Evolutionary conservation across 2,329 filamentous ascomycete species (phyloP).

Genomic region (Phialophora expanda): DNA sequence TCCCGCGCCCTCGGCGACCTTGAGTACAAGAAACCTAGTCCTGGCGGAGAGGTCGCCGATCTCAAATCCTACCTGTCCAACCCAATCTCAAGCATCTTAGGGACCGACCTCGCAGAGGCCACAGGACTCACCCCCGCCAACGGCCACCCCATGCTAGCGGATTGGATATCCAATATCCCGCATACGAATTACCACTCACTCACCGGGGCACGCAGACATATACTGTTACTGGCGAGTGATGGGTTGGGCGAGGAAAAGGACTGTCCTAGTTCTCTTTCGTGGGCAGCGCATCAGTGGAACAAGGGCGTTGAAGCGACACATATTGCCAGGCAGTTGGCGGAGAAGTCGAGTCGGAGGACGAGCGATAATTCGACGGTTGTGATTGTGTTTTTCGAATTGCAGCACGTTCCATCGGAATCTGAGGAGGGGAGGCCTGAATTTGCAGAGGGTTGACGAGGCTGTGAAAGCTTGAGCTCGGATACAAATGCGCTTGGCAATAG

Average conservation of each 20-base stretch:
- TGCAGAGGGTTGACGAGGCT: background rate
- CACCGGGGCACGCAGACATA: background rate
- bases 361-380: background rate
- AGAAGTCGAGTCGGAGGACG: slow-evolving; percentile 4
- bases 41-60: background rate
- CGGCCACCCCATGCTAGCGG: background rate
- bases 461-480: background rate
- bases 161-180: slow-evolving; percentile 2
- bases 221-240: slow-evolving; percentile 4
- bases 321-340: background rate
- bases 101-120: background rate
- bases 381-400: background rate
- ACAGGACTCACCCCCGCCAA: background rate
- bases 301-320: background rate
- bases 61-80: background rate
- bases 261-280: background rate
- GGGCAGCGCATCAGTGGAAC: background rate
- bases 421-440: background rate
- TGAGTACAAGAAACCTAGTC: background rate
- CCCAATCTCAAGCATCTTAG: background rate
- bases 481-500: no score
- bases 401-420: background rate
- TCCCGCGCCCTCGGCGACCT: slow-evolving; percentile 2
- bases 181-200: slow-evolving; percentile 1
- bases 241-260: slow-evolving; percentile 2